These are phyloP conservation scores for Lactarius sp. DNA, from an alignment of 768 basidiomycete species.

Conservation along the genomic window DNA sequence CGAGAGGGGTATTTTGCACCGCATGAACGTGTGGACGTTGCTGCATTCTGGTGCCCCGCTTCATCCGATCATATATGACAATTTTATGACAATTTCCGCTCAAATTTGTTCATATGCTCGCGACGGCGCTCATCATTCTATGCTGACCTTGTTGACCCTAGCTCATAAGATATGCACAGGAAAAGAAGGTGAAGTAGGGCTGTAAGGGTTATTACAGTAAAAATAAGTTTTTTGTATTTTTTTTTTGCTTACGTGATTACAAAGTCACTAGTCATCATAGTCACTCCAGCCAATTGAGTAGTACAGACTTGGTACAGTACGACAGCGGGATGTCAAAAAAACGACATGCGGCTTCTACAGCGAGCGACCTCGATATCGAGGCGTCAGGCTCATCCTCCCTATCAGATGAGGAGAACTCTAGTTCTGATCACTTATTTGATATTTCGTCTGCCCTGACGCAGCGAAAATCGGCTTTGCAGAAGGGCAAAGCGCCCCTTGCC, in stretches of 20 bases:
- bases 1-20: background rate
- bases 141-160: too few species aligned
- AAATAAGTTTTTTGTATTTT: background rate
- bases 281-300: too few species aligned
- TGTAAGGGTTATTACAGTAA: background rate
- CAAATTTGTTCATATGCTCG: background rate
- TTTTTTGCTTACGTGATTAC: background rate
- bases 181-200: too few species aligned
- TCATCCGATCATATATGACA: background rate
- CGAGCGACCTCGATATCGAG: background rate
- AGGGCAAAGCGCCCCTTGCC: constrained; percentile 1
- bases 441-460: constrained; percentile 56
- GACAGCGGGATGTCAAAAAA: background rate
- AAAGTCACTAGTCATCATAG: background rate
- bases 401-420: constrained; percentile 10
- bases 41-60: background rate
- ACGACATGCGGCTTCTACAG: background rate
- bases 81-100: background rate
- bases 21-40: background rate
- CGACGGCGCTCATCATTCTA: background rate
- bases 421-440: constrained; percentile 46
- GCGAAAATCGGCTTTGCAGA: constrained; percentile 1
- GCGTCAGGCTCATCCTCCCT: background rate
- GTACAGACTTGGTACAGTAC: background rate
- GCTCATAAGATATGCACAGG: too few species aligned